Conservation (phyloP, 1,284 basidiomycete genomes). For the Cryptococcus wingfieldii region DNA sequence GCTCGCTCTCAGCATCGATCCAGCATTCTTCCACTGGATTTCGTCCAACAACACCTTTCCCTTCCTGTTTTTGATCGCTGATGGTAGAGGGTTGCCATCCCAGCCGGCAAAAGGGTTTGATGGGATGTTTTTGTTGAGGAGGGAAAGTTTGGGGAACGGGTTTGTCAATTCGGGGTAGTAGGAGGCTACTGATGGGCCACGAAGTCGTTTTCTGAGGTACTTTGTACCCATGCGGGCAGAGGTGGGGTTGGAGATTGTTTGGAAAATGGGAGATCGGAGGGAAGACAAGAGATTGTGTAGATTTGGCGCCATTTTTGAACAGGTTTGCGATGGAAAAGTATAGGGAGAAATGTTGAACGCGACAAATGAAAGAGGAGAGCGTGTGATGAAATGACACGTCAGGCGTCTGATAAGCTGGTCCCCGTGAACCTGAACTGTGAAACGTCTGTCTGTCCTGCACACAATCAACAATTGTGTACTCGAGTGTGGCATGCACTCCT, state of each 20-base stretch:
- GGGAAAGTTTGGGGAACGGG: slow-evolving; percentile 11
- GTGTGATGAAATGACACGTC: too few species aligned
- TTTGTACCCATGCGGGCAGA: slow-evolving; percentile 71
- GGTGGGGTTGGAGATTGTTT: slow-evolving; percentile 76
- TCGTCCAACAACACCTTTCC: slow-evolving; percentile 13
- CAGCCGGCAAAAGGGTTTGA: slow-evolving; percentile 33
- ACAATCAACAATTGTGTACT: too few species aligned
- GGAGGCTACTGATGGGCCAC: slow-evolving; percentile 68
- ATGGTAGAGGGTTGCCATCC: slow-evolving; percentile 12
- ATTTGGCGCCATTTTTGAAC: slow-evolving; percentile 9
- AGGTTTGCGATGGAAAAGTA: neutral
- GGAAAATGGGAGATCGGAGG: slow-evolving; percentile 59
- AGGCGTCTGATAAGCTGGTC: too few species aligned
- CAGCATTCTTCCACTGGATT: slow-evolving; percentile 14
- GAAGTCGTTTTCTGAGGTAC: slow-evolving; percentile 68
- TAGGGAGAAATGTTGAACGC: too few species aligned
- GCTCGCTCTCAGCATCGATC: slow-evolving; percentile 12
- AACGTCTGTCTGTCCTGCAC: too few species aligned
- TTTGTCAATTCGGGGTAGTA: slow-evolving; percentile 55
- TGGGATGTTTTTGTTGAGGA: slow-evolving; percentile 16
- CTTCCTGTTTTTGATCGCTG: slow-evolving; percentile 1
- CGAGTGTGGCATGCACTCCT: too few species aligned
- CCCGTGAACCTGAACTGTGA: too few species aligned
- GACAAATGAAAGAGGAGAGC: too few species aligned
- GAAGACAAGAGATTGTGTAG: slow-evolving; percentile 31